Percentiles rank a stretch among this genome's conserved stretches.
Conservation (phyloP, 768 basidiomycete genomes). For the Lactifluus echinatus region DNA sequence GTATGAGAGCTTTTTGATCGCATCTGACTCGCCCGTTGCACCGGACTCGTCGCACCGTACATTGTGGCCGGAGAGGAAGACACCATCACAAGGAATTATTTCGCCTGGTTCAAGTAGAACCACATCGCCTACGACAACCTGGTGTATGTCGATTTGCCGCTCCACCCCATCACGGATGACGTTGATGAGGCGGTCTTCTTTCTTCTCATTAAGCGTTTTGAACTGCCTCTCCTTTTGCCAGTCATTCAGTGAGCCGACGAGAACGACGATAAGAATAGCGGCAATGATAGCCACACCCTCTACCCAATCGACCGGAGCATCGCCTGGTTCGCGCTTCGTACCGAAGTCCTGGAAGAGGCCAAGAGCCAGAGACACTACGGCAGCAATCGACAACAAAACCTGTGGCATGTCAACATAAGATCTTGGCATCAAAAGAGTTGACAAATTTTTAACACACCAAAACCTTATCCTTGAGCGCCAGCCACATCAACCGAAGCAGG, state of each 20-base stretch:
- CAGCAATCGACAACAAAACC: constrained; percentile 87
- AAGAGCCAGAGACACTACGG: constrained; percentile 85
- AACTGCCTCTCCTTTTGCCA: constrained; percentile 99
- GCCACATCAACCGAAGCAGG: constrained; percentile 48
- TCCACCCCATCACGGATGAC: constrained; percentile 34
- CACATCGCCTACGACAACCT: constrained; percentile 91
- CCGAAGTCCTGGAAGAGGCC: constrained; percentile 95
- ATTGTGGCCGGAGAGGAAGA: constrained; percentile 88
- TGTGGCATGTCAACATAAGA: constrained; percentile 37
- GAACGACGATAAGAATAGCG: constrained; percentile 66
- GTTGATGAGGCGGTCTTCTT: constrained; percentile 88
- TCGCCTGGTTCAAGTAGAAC: constrained; percentile 91
- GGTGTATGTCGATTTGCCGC: constrained; percentile 36
- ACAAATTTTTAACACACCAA: constrained; percentile 33
- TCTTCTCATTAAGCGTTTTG: constrained; percentile 83
- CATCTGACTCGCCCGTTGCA: constrained; percentile 94
- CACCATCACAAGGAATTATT: constrained; percentile 90
- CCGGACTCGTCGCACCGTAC: constrained; percentile 94
- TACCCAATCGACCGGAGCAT: constrained; percentile 92
- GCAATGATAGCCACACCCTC: constrained; percentile 83
- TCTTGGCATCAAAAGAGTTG: background rate
- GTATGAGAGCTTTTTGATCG: constrained; percentile 81
- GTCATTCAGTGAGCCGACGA: constrained; percentile 93
- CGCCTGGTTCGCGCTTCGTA: constrained; percentile 41
- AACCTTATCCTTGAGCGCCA: constrained; percentile 56